Evolutionary conservation across 1,284 basidiomycete genomes (phyloP).

Genomic region (Sparassis latifolia): DNA sequence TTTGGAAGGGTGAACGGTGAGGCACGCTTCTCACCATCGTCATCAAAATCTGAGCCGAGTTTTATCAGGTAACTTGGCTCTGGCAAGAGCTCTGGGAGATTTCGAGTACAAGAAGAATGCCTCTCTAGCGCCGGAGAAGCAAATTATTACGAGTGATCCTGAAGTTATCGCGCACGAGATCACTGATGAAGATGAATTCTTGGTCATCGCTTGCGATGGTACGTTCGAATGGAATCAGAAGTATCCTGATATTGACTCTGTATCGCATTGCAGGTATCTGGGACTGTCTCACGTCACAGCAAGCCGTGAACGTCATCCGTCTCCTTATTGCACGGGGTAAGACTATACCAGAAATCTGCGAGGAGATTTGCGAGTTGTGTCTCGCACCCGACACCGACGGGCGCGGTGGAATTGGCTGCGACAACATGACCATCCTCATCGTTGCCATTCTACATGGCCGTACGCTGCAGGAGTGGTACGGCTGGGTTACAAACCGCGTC

Average conservation of each 20-base stretch:
- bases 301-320: slow-evolving; percentile 88
- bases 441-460: slow-evolving; percentile 85
- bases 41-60: slow-evolving; percentile 1
- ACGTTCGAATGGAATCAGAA: slow-evolving; percentile 19
- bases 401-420: slow-evolving; percentile 91
- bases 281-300: slow-evolving; percentile 94
- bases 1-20: slow-evolving; percentile 95
- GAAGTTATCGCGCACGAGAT: slow-evolving; percentile 83
- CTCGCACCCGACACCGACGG: slow-evolving; percentile 91
- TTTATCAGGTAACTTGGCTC: slow-evolving; percentile 82
- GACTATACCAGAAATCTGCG: slow-evolving; percentile 76
- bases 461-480: slow-evolving; percentile 89
- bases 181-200: slow-evolving; percentile 90
- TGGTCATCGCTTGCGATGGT: slow-evolving; percentile 97
- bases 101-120: slow-evolving; percentile 99
- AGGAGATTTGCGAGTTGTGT: slow-evolving; percentile 90
- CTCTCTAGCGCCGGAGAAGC: slow-evolving; percentile 76
- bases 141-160: slow-evolving; percentile 95
- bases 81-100: slow-evolving; percentile 94
- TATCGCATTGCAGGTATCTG: slow-evolving; percentile 73
- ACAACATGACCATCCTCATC: slow-evolving; percentile 98
- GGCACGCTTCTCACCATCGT: slow-evolving; percentile 19
- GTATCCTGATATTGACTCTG: slow-evolving; percentile 3
- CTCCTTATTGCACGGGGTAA: slow-evolving; percentile 80
- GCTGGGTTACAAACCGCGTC: slow-evolving; percentile 86